Base-by-base conservation (phyloP, 768 basidiomycete genomes). In the Naematelia encephala region DNA sequence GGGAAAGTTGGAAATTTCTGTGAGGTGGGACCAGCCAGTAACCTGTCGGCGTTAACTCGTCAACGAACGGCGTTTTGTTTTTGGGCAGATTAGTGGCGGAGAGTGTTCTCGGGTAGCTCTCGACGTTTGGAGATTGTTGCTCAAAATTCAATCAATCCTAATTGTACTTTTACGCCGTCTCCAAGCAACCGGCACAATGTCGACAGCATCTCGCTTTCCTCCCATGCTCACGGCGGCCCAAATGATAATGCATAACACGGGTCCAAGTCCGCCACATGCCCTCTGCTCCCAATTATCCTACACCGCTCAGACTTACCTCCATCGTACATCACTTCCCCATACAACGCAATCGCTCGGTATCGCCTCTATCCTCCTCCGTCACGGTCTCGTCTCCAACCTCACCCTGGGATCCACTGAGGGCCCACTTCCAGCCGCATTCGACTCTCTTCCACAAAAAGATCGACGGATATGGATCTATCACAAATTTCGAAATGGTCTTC, bases 231-330 rank as follows among this genome's bases (percentile, higher is more conserved):
- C 34, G 16, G 34, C 34, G 8, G 34, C 34, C 16, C 34, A 39
- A 16, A 8, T 39, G 34, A 16, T 16, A 16, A 39, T 39, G 34
- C 34, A 39, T 16, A 39, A 39, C 34, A 39, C 34, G 16, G 34
- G n/a, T 8, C 46, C 46, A 47, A 21, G 19, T 29, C 51, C 34
- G n/a, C 51, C 51, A 5, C 51, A 52, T 42, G 25, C 90, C 77
- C 86, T 98, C 66, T 92, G 90, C 72, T 83, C 91, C n/a, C 87
- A 87, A 70, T 72, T 96, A 34, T 88, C 91, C 80, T 96, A 96
- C 70, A 90, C 91, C 13, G 92, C 92, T 72, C 86, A 89, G 19
- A 89, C 90, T 0, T 86, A 91, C 16, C 89, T 92, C 79, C 82
- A 83, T 39, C 82, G 81, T 61, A 81, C 97, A 58, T 83, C 86